Evolutionary conservation across 306 rosid species (phyloP).

Genomic region (Lathyrus oleraceus): DNA sequence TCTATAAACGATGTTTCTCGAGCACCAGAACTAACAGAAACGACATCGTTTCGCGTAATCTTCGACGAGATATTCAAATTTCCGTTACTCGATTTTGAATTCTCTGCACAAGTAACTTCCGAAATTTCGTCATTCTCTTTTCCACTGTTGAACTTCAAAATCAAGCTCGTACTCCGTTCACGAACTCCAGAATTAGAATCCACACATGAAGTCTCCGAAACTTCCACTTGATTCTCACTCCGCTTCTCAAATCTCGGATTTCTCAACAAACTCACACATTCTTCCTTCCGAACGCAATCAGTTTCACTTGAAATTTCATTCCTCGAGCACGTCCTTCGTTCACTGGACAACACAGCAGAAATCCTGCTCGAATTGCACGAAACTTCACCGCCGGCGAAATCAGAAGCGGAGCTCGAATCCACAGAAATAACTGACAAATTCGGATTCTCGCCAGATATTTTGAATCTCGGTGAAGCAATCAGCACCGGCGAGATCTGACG

Average conservation of each 20-base stretch:
- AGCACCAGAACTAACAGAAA: slow-evolving; percentile 47
- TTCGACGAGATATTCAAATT: slow-evolving; percentile 37
- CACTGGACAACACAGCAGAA: slow-evolving; percentile 40
- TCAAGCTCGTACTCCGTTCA: slow-evolving; percentile 42
- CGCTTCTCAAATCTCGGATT: slow-evolving; percentile 38
- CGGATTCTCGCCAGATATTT: slow-evolving; percentile 13
- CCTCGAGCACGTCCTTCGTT: slow-evolving; percentile 33
- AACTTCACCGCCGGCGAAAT: slow-evolving; percentile 52
- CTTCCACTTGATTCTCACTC: slow-evolving; percentile 47
- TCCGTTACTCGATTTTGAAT: slow-evolving; percentile 28
- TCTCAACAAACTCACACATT: slow-evolving; percentile 15
- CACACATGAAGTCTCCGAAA: slow-evolving; percentile 79
- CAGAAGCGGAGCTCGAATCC: slow-evolving; percentile 50
- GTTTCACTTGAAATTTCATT: slow-evolving; percentile 34
- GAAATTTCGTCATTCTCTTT: slow-evolving; percentile 47
- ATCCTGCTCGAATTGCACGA: slow-evolving; percentile 62
- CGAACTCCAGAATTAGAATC: slow-evolving; percentile 64
- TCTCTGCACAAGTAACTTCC: slow-evolving; percentile 49
- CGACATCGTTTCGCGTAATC: slow-evolving; percentile 40
- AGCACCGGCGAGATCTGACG: slow-evolving; percentile 60
- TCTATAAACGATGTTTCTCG: slow-evolving; percentile 34
- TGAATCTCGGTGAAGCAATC: slow-evolving; percentile 19
- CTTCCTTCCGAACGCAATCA: slow-evolving; percentile 8
- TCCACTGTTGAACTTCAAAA: slow-evolving; percentile 46
- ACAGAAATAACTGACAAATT: slow-evolving; percentile 39